Percentiles rank a stretch among this genome's conserved stretches.
These are phyloP conservation scores for Polygonum maritimum DNA, from an alignment of 148 eudicot species.

Conservation along the genomic window DNA sequence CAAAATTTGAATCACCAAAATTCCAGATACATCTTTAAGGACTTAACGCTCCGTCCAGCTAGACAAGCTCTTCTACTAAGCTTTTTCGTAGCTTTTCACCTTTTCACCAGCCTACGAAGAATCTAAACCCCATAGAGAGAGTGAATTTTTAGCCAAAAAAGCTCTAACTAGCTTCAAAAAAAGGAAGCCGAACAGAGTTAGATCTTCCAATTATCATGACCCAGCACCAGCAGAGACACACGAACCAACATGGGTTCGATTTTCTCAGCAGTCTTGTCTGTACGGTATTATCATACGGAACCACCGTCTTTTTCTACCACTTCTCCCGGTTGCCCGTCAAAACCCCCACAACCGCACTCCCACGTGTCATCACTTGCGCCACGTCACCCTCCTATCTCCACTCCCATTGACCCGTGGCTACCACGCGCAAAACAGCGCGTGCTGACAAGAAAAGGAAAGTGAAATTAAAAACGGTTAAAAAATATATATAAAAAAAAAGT, in stretches of 20 bases:
- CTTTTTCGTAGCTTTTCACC: too few relatives aligned
- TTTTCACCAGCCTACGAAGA: too few relatives aligned
- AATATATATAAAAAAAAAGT: not conserved
- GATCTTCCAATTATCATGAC: not conserved
- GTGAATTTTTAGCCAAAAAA: too few relatives aligned
- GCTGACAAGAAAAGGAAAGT: not conserved
- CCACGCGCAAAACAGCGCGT: not conserved
- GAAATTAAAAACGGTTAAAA: not conserved
- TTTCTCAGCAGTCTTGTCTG: not conserved
- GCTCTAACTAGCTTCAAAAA: too few relatives aligned
- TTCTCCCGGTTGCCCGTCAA: not conserved
- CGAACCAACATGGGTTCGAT: not conserved
- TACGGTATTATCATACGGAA: conserved; percentile 2
- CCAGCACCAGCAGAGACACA: not conserved
- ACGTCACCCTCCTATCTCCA: not conserved
- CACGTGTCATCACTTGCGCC: not conserved
- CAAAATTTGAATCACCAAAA: too few relatives aligned
- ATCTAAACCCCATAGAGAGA: too few relatives aligned
- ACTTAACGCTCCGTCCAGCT: too few relatives aligned
- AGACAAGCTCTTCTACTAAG: too few relatives aligned
- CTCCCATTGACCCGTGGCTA: not conserved
- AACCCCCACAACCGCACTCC: not conserved
- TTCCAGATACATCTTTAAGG: too few relatives aligned
- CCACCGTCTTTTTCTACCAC: not conserved
- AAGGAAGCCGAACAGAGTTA: not conserved